phyloP scores from a whole-genome alignment of 2,329 filamentous ascomycete species.

The Aschersonia sp. region DNA sequence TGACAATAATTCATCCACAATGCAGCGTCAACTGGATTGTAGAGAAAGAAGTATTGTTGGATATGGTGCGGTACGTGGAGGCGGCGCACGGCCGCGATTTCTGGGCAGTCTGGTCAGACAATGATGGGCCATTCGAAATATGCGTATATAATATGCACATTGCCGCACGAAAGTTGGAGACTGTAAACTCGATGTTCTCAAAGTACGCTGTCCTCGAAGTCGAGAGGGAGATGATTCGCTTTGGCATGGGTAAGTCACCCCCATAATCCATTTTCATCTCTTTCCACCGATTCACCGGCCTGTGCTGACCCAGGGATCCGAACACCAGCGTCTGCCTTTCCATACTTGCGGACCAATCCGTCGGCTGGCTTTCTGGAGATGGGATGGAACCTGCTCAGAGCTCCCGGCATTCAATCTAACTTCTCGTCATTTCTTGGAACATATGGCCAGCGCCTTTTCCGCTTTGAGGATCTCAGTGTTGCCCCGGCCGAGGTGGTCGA shows the following conservation, averaged over 20 bases:
- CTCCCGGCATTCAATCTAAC: neutral
- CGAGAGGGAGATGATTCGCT: neutral
- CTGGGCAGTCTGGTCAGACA: neutral
- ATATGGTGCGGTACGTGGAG: neutral
- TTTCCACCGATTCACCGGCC: too few species aligned
- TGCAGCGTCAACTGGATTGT: neutral
- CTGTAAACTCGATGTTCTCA: neutral
- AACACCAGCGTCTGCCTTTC: neutral
- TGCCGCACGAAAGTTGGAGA: neutral
- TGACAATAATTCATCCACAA: neutral
- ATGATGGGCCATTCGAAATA: neutral
- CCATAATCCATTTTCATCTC: too few species aligned
- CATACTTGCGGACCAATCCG: neutral
- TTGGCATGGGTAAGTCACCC: neutral
- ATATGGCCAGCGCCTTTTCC: neutral
- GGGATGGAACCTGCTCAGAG: neutral
- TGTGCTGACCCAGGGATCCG: too few species aligned
- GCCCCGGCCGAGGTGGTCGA: neutral
- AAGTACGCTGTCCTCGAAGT: neutral
- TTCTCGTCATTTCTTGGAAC: neutral
- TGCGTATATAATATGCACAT: neutral
- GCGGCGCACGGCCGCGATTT: neutral
- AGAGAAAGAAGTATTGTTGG: neutral
- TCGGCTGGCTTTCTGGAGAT: neutral
- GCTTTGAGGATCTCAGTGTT: neutral